phyloP scores from a whole-genome alignment of 2,329 filamentous ascomycete species.

The Ophiocordyceps unilateralis region DNA sequence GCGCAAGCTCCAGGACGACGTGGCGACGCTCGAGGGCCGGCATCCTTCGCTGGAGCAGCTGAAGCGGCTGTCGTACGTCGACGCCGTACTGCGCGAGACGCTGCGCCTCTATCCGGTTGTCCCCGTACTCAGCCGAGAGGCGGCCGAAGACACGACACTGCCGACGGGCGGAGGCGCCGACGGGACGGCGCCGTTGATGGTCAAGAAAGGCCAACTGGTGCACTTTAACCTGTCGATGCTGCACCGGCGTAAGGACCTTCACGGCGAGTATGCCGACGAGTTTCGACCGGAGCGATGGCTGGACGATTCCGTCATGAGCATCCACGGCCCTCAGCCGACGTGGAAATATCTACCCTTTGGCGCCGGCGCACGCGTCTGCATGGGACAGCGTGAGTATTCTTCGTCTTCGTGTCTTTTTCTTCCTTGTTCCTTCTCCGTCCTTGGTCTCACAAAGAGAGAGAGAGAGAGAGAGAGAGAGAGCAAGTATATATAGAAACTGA shows the following conservation, averaged over 20 bases:
- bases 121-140: conserved; percentile 53
- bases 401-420: neutral
- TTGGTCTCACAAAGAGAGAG: neutral
- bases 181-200: conserved; percentile 39
- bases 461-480: too few species aligned
- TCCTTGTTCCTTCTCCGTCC: neutral
- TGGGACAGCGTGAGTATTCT: conserved; percentile 55
- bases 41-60: conserved; percentile 7
- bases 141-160: conserved; percentile 38
- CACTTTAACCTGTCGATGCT: conserved; percentile 51
- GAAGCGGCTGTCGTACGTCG: conserved; percentile 38
- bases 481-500: neutral
- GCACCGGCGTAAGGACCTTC: conserved; percentile 51
- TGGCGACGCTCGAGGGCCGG: conserved; percentile 6
- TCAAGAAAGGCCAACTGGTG: conserved; percentile 41
- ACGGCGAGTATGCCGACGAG: conserved; percentile 31
- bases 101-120: conserved; percentile 62
- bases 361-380: conserved; percentile 54
- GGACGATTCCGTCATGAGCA: neutral
- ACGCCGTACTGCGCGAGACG: conserved; percentile 74
- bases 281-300: conserved; percentile 53
- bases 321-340: neutral
- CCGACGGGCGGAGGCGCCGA: conserved; percentile 51
- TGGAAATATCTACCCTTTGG: conserved; percentile 65
- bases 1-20: conserved; percentile 22